Evolutionary conservation across 345 rosid species (phyloP), one percentile per base, ranked within the genome.

Genomic region (Camelina hispida): DNA sequence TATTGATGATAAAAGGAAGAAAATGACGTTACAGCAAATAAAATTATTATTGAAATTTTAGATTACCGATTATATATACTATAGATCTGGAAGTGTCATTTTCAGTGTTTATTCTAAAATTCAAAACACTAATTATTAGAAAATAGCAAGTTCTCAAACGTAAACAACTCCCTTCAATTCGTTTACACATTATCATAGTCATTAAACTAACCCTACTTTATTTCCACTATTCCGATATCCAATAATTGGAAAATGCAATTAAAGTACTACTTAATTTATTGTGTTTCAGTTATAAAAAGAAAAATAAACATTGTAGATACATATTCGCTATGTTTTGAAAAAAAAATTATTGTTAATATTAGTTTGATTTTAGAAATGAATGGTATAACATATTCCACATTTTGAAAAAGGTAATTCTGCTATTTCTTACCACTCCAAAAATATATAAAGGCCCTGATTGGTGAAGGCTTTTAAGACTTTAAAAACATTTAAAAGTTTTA

Each of bases 51-150:
- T 48, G 30, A 16, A 6, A 7, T 4, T 14, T 20, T 52, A 22
- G 61, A 22, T 52, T 5, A 51, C 20, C 47, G 35, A 35, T 51
- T 59, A 35, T 20, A 20, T 20, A 20, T 20, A 20, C 22, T 20
- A 20, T 59, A 48, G 10, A 28, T 72, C 62, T 17, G 53, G n/a
- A 63, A 11, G 8, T 38, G 53, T 60, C 16, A 25, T 3, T 13
- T 62, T 62, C 22, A 15, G 23, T 10, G 50, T 48, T 71, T 71
- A 50, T 71, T 7, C 37, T 7, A 34, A 34, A 34, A 1, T 34
- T 34, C 37, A 34, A 34, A 34, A 34, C 37, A 34, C 37, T 34
- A 34, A 34, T 34, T 34, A 34, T 34, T 34, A 34, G 37, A 34
- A 34, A 34, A 8, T 34, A 34, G 37, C 8, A 6, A 34, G 37